phyloP scores from a whole-genome alignment of 805 yeast genomes.

The Ogataea wickerhamii region DNA sequence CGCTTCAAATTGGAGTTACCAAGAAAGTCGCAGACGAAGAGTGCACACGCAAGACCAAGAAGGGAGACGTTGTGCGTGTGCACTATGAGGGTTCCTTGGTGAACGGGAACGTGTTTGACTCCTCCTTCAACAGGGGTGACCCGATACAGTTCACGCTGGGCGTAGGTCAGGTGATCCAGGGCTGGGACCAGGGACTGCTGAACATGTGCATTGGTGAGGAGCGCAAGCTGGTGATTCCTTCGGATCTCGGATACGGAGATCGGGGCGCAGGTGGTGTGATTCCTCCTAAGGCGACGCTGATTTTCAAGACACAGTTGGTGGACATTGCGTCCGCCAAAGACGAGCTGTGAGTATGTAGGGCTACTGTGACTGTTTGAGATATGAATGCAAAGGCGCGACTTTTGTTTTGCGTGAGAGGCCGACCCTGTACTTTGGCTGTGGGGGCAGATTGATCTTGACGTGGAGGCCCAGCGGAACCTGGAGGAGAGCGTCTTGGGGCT shows the following conservation, averaged over 20 bases:
- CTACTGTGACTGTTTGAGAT: conserved; percentile 5
- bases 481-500: conserved; percentile 1
- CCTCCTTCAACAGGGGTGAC: conserved; percentile 56
- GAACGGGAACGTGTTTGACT: conserved; percentile 73
- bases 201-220: conserved; percentile 89
- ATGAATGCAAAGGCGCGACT: conserved; percentile 20
- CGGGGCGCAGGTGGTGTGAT: conserved; percentile 65
- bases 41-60: conserved; percentile 54
- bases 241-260: conserved; percentile 72
- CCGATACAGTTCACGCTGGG: conserved; percentile 79
- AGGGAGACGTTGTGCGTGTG: conserved; percentile 68
- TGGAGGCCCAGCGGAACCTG: conserved; percentile 8
- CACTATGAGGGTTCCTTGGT: conserved; percentile 74
- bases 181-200: conserved; percentile 86
- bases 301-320: conserved; percentile 63
- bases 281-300: conserved; percentile 73
- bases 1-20: conserved; percentile 38
- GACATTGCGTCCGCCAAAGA: conserved; percentile 36
- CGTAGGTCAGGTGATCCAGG: conserved; percentile 72
- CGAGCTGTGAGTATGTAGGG: conserved; percentile 18
- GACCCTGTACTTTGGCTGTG: conserved; percentile 14
- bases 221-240: conserved; percentile 75
- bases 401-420: conserved; percentile 17
- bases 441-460: conserved; percentile 5
- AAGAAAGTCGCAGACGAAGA: conserved; percentile 45